Conservation (phyloP, 257 asterid genomes). For the Jaltomata sinuosa region DNA sequence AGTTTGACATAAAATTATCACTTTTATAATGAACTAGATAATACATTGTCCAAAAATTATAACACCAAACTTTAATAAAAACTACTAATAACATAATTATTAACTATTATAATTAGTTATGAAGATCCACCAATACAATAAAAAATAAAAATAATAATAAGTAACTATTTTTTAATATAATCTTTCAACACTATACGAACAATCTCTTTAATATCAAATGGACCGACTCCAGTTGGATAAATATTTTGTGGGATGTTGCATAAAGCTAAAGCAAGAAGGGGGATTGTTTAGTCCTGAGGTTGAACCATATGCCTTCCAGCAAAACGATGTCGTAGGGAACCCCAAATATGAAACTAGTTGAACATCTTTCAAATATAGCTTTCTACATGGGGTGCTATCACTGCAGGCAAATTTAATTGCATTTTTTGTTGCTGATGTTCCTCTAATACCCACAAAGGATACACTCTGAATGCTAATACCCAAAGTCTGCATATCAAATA, state of each 20-base stretch:
- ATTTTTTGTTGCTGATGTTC: constrained; percentile 63
- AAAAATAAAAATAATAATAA: too few species aligned
- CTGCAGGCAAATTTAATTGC: constrained; percentile 60
- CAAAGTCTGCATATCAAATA: constrained; percentile 42
- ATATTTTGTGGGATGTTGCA: constrained; percentile 6
- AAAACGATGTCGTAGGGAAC: constrained; percentile 33
- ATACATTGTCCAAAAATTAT: too few species aligned
- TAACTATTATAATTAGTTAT: too few species aligned
- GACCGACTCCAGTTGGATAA: background rate
- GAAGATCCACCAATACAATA: too few species aligned
- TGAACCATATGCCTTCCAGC: constrained; percentile 80
- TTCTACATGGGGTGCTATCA: constrained; percentile 57
- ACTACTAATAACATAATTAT: too few species aligned
- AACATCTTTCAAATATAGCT: constrained; percentile 40
- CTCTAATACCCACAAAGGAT: constrained; percentile 40
- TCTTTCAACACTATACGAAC: too few species aligned
- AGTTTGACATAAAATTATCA: too few species aligned
- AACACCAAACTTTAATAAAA: too few species aligned
- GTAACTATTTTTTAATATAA: too few species aligned
- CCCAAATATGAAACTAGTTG: constrained; percentile 28
- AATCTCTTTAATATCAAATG: too few species aligned
- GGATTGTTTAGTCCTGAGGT: constrained; percentile 45
- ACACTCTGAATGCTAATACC: constrained; percentile 36
- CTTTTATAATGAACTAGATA: too few species aligned
- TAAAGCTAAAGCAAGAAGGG: constrained; percentile 36